Percentiles rank a stretch among this genome's conserved stretches.
Conservation (phyloP, 345 rosid genomes). For the Citrus reticulata region DNA sequence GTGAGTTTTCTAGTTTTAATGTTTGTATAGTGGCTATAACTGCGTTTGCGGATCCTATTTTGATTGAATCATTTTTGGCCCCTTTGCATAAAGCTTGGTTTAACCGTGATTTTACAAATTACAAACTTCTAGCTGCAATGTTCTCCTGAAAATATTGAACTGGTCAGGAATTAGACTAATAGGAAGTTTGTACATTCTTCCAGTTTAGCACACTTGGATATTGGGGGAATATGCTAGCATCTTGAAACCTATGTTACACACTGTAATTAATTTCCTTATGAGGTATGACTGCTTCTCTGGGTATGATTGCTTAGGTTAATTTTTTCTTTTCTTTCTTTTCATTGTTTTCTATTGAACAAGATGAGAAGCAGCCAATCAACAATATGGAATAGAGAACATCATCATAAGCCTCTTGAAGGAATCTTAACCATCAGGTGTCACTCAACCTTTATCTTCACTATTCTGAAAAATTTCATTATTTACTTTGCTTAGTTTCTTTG, state of each 20-base stretch:
- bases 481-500: not conserved
- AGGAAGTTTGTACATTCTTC: not conserved
- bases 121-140: not conserved
- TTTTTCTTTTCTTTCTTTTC: not conserved
- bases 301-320: not conserved
- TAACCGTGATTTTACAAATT: not conserved
- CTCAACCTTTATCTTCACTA: not conserved
- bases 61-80: not conserved
- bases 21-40: not conserved
- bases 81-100: not conserved
- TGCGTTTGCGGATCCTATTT: not conserved
- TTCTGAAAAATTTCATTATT: not conserved
- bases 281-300: not conserved
- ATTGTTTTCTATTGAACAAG: not conserved
- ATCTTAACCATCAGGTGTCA: not conserved
- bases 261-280: not conserved
- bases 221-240: not conserved
- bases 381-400: not conserved
- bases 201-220: not conserved
- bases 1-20: not conserved
- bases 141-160: not conserved
- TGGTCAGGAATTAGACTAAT: not conserved
- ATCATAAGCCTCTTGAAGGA: not conserved
- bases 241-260: not conserved
- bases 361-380: not conserved